Base-by-base conservation (phyloP, 768 basidiomycete genomes). In the Heimioporus sp. region DNA sequence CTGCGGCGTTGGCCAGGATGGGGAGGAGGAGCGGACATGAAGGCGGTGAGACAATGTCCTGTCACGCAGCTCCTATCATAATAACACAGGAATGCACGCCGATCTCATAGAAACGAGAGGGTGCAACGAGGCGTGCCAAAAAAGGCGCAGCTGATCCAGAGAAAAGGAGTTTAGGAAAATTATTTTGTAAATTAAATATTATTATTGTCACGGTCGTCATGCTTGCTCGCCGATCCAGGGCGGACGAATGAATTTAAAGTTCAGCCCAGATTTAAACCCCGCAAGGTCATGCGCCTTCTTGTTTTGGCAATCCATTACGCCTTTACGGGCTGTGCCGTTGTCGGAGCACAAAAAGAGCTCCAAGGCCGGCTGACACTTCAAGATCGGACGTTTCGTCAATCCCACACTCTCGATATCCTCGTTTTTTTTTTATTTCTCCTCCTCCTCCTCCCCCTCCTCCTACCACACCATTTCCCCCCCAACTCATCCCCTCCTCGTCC, bases 281-380 rank as follows among this genome's bases (percentile, higher is more conserved):
- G 64, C 49, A 24, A n/a, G 24, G 41, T 55, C 65, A 56, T 41
- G 55, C 6, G 60, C 30, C 40, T 4, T 12, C 52, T 46, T 3
- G 2, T 19, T 58, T 49, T 43, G 53, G 68, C 1, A 64, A 13
- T 1, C 21, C 47, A 46, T 69, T 71, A 35, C 67, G 64, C 56
- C 69, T 48, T 7, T 11, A n/a, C 60, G 51, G 58, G 56, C 66
- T 63, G 56, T 68, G 65, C 61, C 67, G 52, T 32, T 1, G 65
- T 65, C 67, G 69, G 67, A 69, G 65, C 59, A 70, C 57, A 50
- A 69, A 68, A 68, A 61, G 50, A 34, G 57, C 59, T 62, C 67
- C 66, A 70, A 57, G 16, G 44, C 59, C 42, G 63, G 66, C 66
- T 66, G 63, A 66, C 66, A 47, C 37, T 13, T 47, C 16, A 13